A percentile compares a stretch with the other conserved stretches of the same genome.
These are phyloP conservation scores for Pythium graminicola DNA, from an alignment of 352 stramenopile species.

Conservation along the genomic window DNA sequence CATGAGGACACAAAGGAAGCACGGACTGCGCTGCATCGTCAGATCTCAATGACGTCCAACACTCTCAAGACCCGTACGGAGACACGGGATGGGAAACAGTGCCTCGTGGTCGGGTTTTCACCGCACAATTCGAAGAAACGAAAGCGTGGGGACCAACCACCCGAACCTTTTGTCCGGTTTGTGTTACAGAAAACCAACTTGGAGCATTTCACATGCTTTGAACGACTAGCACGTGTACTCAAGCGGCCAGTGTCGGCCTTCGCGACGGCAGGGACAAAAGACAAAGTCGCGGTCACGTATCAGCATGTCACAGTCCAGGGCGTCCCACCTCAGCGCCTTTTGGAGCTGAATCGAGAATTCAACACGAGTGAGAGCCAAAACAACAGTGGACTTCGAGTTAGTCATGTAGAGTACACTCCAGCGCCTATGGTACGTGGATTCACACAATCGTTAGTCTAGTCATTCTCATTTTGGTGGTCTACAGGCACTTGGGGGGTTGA, in stretches of 20 bases:
- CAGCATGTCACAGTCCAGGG: slow-evolving; percentile 57
- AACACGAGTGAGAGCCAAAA: neutral
- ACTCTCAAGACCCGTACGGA: slow-evolving; percentile 65
- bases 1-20: slow-evolving; percentile 61
- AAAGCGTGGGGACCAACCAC: slow-evolving; percentile 43
- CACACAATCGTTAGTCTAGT: neutral
- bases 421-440: slow-evolving; percentile 33
- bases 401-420: slow-evolving; percentile 44
- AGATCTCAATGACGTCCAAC: slow-evolving; percentile 49
- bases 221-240: slow-evolving; percentile 40
- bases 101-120: slow-evolving; percentile 53
- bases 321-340: slow-evolving; percentile 34
- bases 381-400: slow-evolving; percentile 28
- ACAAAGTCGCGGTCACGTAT: slow-evolving; percentile 64
- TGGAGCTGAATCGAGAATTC: slow-evolving; percentile 28
- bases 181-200: slow-evolving; percentile 69
- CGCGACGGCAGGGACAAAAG: slow-evolving; percentile 64
- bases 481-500: slow-evolving; percentile 40
- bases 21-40: slow-evolving; percentile 49
- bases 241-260: slow-evolving; percentile 47
- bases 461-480: neutral
- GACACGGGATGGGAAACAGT: slow-evolving; percentile 32
- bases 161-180: slow-evolving; percentile 47
- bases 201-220: slow-evolving; percentile 68
- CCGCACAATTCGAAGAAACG: slow-evolving; percentile 60